Evolutionary conservation across 2,329 filamentous ascomycete genomes (phyloP).

Genomic region (Thelonectria rubi): DNA sequence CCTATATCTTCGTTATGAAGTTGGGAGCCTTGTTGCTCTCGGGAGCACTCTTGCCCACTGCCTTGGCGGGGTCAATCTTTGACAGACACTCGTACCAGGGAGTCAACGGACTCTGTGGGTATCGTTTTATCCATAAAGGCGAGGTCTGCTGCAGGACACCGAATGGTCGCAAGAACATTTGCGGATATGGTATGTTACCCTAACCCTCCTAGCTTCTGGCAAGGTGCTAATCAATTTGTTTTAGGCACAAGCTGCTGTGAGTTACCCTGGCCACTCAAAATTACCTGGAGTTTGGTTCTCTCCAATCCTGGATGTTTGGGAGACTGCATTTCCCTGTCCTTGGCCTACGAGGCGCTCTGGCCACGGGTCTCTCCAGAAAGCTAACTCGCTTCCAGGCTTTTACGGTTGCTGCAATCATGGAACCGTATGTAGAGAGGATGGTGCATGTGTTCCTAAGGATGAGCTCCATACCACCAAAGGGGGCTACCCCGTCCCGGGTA

Average conservation of each 20-base stretch:
- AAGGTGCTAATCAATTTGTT: neutral
- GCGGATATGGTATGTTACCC: neutral
- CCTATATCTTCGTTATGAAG: slow-evolving; percentile 11
- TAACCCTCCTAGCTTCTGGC: neutral
- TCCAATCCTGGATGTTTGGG: neutral
- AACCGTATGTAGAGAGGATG: slow-evolving; percentile 7
- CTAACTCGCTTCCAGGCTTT: neutral
- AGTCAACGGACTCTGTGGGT: slow-evolving; percentile 1
- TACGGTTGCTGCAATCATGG: slow-evolving; percentile 8
- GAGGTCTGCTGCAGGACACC: slow-evolving; percentile 4
- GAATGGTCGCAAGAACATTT: slow-evolving; percentile 10
- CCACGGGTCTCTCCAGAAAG: too few species aligned
- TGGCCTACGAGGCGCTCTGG: too few species aligned
- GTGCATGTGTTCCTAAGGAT: neutral
- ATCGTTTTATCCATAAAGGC: slow-evolving; percentile 3
- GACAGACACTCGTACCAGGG: neutral
- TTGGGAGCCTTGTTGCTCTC: slow-evolving; percentile 15
- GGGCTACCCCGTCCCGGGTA: neutral
- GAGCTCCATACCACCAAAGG: neutral
- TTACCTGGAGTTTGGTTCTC: neutral
- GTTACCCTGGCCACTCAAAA: neutral
- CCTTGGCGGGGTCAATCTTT: neutral
- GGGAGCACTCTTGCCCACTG: slow-evolving; percentile 6
- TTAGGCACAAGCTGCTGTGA: slow-evolving; percentile 11
- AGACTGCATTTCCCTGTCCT: neutral